Base-by-base conservation (phyloP, 345 rosid genomes). In the Schrenkiella parvula region DNA sequence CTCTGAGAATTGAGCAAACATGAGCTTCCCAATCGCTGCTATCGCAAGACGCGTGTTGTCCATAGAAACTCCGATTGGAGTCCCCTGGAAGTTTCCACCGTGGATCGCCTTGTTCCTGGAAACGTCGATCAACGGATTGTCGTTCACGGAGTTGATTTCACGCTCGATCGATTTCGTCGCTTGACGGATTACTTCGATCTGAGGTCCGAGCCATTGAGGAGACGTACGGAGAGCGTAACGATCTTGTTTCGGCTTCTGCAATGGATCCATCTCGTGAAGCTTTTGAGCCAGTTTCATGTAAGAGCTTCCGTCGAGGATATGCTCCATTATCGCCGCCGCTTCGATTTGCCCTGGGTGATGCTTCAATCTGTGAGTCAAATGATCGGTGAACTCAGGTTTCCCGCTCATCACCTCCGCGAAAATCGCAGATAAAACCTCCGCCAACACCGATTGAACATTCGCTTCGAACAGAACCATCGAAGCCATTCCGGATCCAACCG, bases 1-100 rank as follows among this genome's bases (percentile, higher is more conserved):
- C 83, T 88, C 96, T 1, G 87, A 82, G 71, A 89, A 83, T 12
- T 89, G 90, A 17, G 93, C 96, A 31, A 89, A 87, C 93, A 89
- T 69, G 31, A 89, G 89, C 67, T 88, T 89, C 17, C 96, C 93
- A n/a, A 88, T 88, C 2, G 96, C 77, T 1, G 93, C 91, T 0
- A 89, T 54, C 13, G 89, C 91, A 1, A 87, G 55, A 26, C 96
- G 77, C 6, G 88, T 81, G 78, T 89, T 89, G 56, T 88, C 96
- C 93, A 88, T 89, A 0, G 96, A 87, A 6, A 89, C 93, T n/a
- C 96, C 93, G 34, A 89, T 86, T 1, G 93, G 96, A 0, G 96
- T 88, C 17, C 96, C 96, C 64, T 87, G 96, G 83, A 89, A 89
- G 66, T 89, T 89, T 2, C 96, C 96, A 0, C 96, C 93, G 65